Conservation (phyloP, 2,329 filamentous ascomycete species). For the Sporothrix mexicana region DNA sequence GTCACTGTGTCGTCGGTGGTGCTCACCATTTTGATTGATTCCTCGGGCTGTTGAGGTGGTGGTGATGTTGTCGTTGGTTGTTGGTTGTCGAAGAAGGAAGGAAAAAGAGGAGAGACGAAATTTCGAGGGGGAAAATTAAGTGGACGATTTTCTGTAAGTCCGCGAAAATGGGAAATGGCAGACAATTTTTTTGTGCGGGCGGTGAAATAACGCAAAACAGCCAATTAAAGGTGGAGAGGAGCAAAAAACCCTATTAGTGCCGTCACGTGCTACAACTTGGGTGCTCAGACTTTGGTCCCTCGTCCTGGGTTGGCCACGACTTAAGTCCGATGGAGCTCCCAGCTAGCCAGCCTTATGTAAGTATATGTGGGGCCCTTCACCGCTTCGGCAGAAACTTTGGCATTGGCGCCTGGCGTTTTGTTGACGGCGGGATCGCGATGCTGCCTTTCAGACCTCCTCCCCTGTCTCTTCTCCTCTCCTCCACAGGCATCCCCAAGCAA, state of each 20-base stretch:
- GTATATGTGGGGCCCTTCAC: neutral
- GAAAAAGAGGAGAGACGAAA: slow-evolving; percentile 24
- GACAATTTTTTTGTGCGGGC: slow-evolving; percentile 35
- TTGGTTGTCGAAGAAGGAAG: slow-evolving; percentile 30
- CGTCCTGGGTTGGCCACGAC: slow-evolving; percentile 34
- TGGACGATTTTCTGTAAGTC: neutral
- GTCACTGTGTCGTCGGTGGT: neutral
- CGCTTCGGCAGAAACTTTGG: slow-evolving; percentile 30
- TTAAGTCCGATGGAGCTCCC: neutral
- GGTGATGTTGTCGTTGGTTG: slow-evolving; percentile 33
- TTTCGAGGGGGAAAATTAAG: slow-evolving; percentile 31
- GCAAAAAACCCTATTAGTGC: slow-evolving; percentile 31
- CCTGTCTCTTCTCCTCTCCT: neutral
- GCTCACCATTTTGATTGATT: slow-evolving; percentile 49
- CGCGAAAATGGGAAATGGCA: neutral
- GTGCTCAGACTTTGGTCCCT: neutral
- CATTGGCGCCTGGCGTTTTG: slow-evolving; percentile 25
- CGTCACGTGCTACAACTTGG: slow-evolving; percentile 30
- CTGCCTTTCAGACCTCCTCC: neutral
- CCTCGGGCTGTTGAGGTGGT: slow-evolving; percentile 23
- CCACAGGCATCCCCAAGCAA: slow-evolving; percentile 24
- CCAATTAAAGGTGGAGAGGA: neutral
- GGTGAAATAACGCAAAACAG: neutral
- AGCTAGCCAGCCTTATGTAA: neutral
- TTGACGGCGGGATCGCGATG: slow-evolving; percentile 28